Evolutionary conservation across 306 rosid genomes (phyloP).

Genomic region (Dryas octopetala): DNA sequence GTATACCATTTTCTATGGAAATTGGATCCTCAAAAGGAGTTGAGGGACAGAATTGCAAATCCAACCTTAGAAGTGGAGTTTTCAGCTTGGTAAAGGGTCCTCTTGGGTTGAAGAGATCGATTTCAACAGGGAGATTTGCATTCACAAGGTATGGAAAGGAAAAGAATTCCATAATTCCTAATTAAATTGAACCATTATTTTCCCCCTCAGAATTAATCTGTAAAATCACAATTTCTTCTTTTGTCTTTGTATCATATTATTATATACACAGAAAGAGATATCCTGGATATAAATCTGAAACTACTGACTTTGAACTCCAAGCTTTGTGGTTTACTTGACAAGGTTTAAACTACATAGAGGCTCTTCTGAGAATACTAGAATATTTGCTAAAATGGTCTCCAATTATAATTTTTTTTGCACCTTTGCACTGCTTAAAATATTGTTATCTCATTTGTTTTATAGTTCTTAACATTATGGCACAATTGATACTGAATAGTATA

Average conservation of each 20-base stretch:
- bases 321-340: neutral
- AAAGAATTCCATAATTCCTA: slow-evolving; percentile 32
- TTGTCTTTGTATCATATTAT: slow-evolving; percentile 14
- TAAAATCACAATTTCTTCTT: slow-evolving; percentile 6
- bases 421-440: neutral
- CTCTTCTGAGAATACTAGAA: neutral
- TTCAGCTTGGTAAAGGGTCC: slow-evolving; percentile 26
- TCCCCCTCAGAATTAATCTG: neutral
- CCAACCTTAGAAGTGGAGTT: slow-evolving; percentile 23
- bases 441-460: neutral
- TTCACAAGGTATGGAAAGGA: slow-evolving; percentile 38
- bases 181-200: slow-evolving; percentile 9
- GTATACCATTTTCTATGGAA: slow-evolving; percentile 13
- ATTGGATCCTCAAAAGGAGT: slow-evolving; percentile 40
- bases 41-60: slow-evolving; percentile 22
- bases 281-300: neutral
- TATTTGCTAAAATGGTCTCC: neutral
- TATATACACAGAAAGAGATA: neutral
- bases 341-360: neutral
- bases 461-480: neutral
- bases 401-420: neutral
- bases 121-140: slow-evolving; percentile 42
- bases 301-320: neutral
- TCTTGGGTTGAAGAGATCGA: slow-evolving; percentile 40
- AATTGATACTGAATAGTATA: neutral